Conservation (phyloP, 1,139 yeast species). For the Meyerozyma athensensis region DNA sequence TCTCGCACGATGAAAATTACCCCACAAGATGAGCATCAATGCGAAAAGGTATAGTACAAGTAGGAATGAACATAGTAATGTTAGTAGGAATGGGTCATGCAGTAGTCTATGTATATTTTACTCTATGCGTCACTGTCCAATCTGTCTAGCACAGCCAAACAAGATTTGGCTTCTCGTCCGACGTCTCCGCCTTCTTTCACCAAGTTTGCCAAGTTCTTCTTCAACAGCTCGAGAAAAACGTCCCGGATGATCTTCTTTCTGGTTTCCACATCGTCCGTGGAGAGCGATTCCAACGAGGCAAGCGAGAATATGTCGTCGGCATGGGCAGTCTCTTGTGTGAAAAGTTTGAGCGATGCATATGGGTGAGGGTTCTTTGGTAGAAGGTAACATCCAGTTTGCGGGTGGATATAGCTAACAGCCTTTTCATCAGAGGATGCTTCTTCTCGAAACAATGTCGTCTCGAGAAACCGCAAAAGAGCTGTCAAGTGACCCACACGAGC, state of each 20-base stretch:
- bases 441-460: slow-evolving; percentile 30
- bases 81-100: not conserved
- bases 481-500: slow-evolving; percentile 41
- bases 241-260: slow-evolving; percentile 54
- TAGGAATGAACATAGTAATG: not conserved
- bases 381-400: slow-evolving; percentile 46
- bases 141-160: slow-evolving; percentile 18
- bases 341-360: slow-evolving; percentile 53
- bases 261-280: slow-evolving; percentile 57
- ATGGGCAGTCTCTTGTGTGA: slow-evolving; percentile 32
- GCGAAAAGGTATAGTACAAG: not conserved
- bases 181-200: slow-evolving; percentile 73
- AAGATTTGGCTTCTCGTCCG: slow-evolving; percentile 53
- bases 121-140: slow-evolving; percentile 10
- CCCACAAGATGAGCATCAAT: not conserved
- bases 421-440: slow-evolving; percentile 3
- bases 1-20: not conserved
- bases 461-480: slow-evolving; percentile 38
- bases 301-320: slow-evolving; percentile 25
- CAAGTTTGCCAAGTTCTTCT: slow-evolving; percentile 46
- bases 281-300: slow-evolving; percentile 28
- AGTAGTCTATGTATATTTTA: not conserved
- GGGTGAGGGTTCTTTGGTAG: slow-evolving; percentile 56
- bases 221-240: slow-evolving; percentile 46
- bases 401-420: slow-evolving; percentile 27